A percentile compares a stretch with the other conserved stretches of the same genome.
Conservation (phyloP, 768 basidiomycete species). For the Strobilomyces confusus region DNA sequence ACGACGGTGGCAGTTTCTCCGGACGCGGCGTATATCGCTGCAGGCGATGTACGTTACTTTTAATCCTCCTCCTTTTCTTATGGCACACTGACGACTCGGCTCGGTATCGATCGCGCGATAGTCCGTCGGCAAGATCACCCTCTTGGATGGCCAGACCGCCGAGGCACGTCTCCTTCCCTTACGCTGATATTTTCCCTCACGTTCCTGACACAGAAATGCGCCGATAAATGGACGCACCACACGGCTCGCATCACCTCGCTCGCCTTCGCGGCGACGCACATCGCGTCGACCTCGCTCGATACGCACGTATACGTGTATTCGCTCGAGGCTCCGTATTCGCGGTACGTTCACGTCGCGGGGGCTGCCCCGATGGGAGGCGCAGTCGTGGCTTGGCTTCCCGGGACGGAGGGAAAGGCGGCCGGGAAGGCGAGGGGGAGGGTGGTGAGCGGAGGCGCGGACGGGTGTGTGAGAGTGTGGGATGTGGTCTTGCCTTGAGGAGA, state of each 20-base stretch:
- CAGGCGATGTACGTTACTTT: constrained; percentile 70
- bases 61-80: not conserved
- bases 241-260: constrained; percentile 76
- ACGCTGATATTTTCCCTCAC: not conserved
- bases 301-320: constrained; percentile 90
- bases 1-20: constrained; percentile 77
- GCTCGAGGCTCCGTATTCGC: constrained; percentile 55
- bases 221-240: constrained; percentile 84
- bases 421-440: constrained; percentile 45
- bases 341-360: constrained; percentile 80
- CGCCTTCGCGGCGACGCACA: constrained; percentile 42
- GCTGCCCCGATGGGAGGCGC: constrained; percentile 84
- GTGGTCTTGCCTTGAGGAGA: constrained; percentile 32
- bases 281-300: constrained; percentile 89
- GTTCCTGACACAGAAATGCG: constrained; percentile 45
- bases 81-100: not conserved
- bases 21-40: constrained; percentile 69
- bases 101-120: constrained; percentile 24
- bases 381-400: constrained; percentile 67
- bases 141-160: constrained; percentile 67
- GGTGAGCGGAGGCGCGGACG: constrained; percentile 77
- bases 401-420: constrained; percentile 1
- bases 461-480: constrained; percentile 70
- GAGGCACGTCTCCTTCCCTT: constrained; percentile 34
- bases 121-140: constrained; percentile 77